phyloP scores from a whole-genome alignment of 179 eudicot species.

The Beta lomatogona region DNA sequence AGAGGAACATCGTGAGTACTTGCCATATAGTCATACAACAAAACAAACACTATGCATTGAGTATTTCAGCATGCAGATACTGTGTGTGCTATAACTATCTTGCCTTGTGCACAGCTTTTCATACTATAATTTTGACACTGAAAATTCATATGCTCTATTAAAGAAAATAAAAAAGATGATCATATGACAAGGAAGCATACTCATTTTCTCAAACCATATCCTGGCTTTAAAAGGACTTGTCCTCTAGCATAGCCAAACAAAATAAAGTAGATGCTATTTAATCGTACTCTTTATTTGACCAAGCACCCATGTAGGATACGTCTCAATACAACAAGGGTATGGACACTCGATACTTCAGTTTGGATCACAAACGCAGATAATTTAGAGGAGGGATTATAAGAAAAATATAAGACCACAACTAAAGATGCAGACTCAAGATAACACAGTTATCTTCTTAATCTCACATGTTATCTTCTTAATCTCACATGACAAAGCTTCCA shows the following conservation, averaged over 20 bases:
- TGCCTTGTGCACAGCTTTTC: too few relatives aligned
- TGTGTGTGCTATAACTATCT: too few relatives aligned
- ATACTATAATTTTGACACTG: too few relatives aligned
- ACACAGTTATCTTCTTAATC: not conserved
- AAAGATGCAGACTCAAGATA: conserved; percentile 5
- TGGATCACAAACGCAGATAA: not conserved
- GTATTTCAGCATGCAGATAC: too few relatives aligned
- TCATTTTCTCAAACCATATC: too few relatives aligned
- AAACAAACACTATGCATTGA: not conserved
- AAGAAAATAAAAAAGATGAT: too few relatives aligned
- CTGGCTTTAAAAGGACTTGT: not conserved
- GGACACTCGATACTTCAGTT: not conserved
- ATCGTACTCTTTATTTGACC: not conserved
- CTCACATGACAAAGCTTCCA: conserved; percentile 5
- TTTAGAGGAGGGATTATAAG: not conserved
- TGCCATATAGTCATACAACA: too few relatives aligned
- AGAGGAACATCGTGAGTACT: not conserved
- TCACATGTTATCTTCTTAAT: conserved; percentile 1
- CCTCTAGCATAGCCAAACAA: not conserved
- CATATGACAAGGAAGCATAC: not conserved
- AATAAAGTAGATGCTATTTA: not conserved
- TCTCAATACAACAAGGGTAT: too few relatives aligned
- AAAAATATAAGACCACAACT: not conserved
- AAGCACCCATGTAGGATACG: not conserved
- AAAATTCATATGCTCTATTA: too few relatives aligned